phyloP scores from a whole-genome alignment of 108 stramenopile species.

The Pseudonitzschia multistriata region DNA sequence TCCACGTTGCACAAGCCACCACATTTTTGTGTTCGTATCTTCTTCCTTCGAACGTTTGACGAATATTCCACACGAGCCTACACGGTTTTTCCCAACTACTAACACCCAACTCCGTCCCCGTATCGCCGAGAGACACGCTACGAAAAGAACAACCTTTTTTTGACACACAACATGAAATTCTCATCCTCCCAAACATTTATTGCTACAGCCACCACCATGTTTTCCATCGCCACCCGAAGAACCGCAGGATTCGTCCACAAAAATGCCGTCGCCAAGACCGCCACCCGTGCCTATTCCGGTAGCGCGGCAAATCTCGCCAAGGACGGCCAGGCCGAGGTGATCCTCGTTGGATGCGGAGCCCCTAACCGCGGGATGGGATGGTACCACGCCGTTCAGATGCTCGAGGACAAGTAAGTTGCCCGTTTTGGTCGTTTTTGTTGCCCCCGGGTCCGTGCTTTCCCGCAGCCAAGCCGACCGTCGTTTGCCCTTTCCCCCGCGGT shows the following conservation, averaged over 20 bases:
- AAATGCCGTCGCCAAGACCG: constrained; percentile 16
- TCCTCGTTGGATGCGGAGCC: constrained; percentile 85
- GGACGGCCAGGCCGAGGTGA: constrained; percentile 86
- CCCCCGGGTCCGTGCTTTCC: too few species aligned
- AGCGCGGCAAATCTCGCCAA: constrained; percentile 29
- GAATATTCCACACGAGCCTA: neutral
- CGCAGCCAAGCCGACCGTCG: neutral
- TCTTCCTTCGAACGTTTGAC: neutral
- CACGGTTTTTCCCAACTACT: neutral
- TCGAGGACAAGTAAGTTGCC: constrained; percentile 76
- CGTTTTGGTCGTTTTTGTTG: neutral
- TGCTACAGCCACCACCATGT: constrained; percentile 20
- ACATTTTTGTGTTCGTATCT: constrained; percentile 4
- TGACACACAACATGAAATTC: constrained; percentile 10
- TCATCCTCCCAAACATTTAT: neutral
- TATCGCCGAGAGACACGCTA: neutral
- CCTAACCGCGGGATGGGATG: constrained; percentile 72
- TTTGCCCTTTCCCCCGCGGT: neutral
- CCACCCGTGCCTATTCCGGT: constrained; percentile 29
- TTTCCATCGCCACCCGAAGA: constrained; percentile 36
- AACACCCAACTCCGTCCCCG: neutral
- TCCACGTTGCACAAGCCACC: constrained; percentile 4
- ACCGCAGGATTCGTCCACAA: constrained; percentile 34
- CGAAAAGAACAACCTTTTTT: constrained; percentile 18
- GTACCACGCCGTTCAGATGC: constrained; percentile 80